Percentiles rank a stretch among this genome's conserved stretches.
These are phyloP conservation scores for Pseudogymnoascus pannorum DNA, from an alignment of 2,329 filamentous ascomycete species.

Conservation along the genomic window DNA sequence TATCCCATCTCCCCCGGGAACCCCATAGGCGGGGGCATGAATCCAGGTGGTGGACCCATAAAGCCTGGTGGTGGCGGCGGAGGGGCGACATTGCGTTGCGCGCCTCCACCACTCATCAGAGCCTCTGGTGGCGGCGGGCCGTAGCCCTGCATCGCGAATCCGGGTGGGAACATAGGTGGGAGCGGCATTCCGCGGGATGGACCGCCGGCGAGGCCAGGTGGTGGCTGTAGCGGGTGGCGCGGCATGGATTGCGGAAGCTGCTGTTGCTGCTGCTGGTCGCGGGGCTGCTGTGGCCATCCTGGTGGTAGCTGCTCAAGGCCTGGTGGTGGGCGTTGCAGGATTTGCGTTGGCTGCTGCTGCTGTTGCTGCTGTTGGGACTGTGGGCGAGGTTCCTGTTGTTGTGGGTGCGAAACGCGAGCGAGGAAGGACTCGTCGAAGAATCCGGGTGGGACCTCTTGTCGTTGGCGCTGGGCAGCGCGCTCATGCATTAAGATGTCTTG, in stretches of 20 bases:
- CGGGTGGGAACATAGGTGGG: constrained; percentile 52
- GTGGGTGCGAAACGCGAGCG: constrained; percentile 22
- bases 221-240: constrained; percentile 50
- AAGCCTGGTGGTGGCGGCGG: constrained; percentile 37
- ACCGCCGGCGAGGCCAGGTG: constrained; percentile 47
- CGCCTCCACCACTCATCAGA: constrained; percentile 18
- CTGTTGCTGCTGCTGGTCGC: constrained; percentile 28
- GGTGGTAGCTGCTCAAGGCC: constrained; percentile 54
- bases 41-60: constrained; percentile 36
- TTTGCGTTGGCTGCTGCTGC: constrained; percentile 52
- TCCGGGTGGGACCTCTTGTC: constrained; percentile 24
- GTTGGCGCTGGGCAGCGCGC: constrained; percentile 32
- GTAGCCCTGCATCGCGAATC: constrained; percentile 46
- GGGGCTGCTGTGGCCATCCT: constrained; percentile 44
- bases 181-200: constrained; percentile 37
- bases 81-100: constrained; percentile 37
- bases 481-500: constrained; percentile 23
- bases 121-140: constrained; percentile 42
- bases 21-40: constrained; percentile 48
- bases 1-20: constrained; percentile 47
- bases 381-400: constrained; percentile 16
- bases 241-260: constrained; percentile 28
- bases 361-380: constrained; percentile 46
- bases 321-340: constrained; percentile 55
- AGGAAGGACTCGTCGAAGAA: constrained; percentile 27